Base-by-base conservation (phyloP, 73 alveolate genomes). In the Blepharisma stoltei region DNA sequence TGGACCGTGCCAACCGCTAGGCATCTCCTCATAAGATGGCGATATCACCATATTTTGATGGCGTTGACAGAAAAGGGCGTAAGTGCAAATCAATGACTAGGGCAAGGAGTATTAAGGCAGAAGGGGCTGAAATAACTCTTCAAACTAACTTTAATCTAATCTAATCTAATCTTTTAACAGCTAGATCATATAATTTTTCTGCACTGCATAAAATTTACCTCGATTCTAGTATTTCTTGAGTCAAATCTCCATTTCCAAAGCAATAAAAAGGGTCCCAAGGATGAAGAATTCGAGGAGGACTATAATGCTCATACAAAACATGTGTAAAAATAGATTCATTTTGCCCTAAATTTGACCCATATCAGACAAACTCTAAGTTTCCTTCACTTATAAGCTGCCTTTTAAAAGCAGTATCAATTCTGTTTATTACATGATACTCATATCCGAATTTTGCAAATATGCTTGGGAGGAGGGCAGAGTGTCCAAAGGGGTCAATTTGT, bases 401-500 rank as follows among this genome's bases (percentile, higher is more conserved):
- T 20, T 60, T 89, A 67, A 92, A 98, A 75, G 86, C 78, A 65
- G 85, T 85, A 78, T 96, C 98, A 41, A 96, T 82, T 87, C 98
- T 88, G 8, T 97, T 85, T 71, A 94, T 80, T 79, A 95, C 90
- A 82, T 89, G 89, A 53, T 93, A 91, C 21, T 94, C 93, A 67
- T 91, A 94, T 18, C 98, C 97, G 98, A 94, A 92, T 82, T 92
- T 86, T 38, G 92, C 89, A 50, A 86, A 94, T 27, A 92, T 53
- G 21, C 93, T 92, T 6, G 95, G 94, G 66, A 85, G 83, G 6
- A 97, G 81, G 70, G 78, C 66, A 32, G 93, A 76, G 82, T 94
- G 99, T 0, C 99, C 99, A 90, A 94, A 94, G 27, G 98, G 96
- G 82, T 94, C 99, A 54, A 94, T 84, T 55, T 88, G 82, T 98